Conservation (phyloP, 2,329 filamentous ascomycete species). For the Calcarisporium arbuscula region DNA sequence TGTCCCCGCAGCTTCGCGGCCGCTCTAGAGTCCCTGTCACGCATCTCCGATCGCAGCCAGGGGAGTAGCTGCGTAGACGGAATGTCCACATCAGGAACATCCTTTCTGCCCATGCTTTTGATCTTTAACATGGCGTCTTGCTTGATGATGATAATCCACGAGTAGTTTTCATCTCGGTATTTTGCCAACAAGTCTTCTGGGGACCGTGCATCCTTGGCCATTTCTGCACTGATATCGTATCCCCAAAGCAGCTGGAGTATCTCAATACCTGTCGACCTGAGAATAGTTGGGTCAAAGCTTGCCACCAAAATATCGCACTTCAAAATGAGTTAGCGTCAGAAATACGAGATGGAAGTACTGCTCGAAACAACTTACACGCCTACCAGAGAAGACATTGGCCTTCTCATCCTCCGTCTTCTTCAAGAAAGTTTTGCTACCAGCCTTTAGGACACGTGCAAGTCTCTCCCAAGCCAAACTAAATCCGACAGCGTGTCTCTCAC, state of each 20-base stretch:
- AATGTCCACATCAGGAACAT: conserved; percentile 70
- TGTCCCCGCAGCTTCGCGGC: conserved; percentile 33
- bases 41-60: conserved; percentile 76
- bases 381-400: conserved; percentile 52
- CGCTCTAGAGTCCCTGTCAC: conserved; percentile 65
- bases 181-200: conserved; percentile 73
- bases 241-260: conserved; percentile 75
- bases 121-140: conserved; percentile 71
- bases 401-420: conserved; percentile 64
- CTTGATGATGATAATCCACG: conserved; percentile 86
- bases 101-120: conserved; percentile 69
- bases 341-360: conserved; percentile 1
- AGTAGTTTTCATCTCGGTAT: conserved; percentile 71
- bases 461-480: conserved; percentile 88
- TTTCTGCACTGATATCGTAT: conserved; percentile 79
- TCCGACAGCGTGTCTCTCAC: conserved; percentile 77
- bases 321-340: neutral
- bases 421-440: conserved; percentile 51
- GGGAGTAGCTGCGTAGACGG: conserved; percentile 64
- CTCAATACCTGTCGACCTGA: conserved; percentile 70
- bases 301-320: conserved; percentile 85
- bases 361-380: conserved; percentile 45
- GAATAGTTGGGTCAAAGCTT: conserved; percentile 71
- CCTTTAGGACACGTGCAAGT: conserved; percentile 59
- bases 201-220: conserved; percentile 72